These are phyloP conservation scores for Aspergillus sclerotioniger DNA, from an alignment of 495 filamentous ascomycete species.

Conservation along the genomic window DNA sequence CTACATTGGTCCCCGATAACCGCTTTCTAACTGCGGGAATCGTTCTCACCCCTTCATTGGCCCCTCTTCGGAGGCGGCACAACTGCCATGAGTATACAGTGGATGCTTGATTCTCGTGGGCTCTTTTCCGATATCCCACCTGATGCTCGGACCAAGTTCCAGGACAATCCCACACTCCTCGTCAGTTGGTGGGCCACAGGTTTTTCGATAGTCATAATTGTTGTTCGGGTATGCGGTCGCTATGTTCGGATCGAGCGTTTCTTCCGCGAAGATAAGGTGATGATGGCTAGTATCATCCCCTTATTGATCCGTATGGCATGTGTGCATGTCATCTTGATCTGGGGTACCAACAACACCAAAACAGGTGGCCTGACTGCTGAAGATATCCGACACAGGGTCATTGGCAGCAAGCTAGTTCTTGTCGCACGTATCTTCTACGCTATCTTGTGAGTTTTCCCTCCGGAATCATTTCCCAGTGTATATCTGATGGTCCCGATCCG, in stretches of 20 bases:
- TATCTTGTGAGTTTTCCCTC: slow-evolving; percentile 47
- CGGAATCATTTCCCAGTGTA: neutral
- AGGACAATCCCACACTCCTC: slow-evolving; percentile 76
- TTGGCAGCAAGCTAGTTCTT: slow-evolving; percentile 55
- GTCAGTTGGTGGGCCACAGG: slow-evolving; percentile 93
- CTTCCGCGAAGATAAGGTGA: slow-evolving; percentile 84
- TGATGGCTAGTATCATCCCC: slow-evolving; percentile 76
- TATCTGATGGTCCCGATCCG: neutral
- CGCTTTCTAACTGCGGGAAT: neutral
- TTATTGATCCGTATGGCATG: slow-evolving; percentile 78
- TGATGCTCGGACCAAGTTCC: slow-evolving; percentile 45
- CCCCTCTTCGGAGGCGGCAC: slow-evolving; percentile 36
- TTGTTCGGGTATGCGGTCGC: slow-evolving; percentile 71
- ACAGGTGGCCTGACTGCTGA: slow-evolving; percentile 37
- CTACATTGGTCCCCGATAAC: neutral
- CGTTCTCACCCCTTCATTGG: slow-evolving; percentile 17
- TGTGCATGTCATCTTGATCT: slow-evolving; percentile 78
- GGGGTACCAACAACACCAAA: slow-evolving; percentile 81
- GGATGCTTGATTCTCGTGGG: slow-evolving; percentile 23
- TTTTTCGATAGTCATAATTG: slow-evolving; percentile 78
- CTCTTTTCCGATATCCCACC: slow-evolving; percentile 50
- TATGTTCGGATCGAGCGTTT: slow-evolving; percentile 77
- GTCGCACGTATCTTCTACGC: slow-evolving; percentile 55
- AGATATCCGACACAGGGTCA: slow-evolving; percentile 42
- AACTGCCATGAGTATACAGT: slow-evolving; percentile 19